Percentiles rank a stretch among this genome's conserved stretches.
phyloP scores from a whole-genome alignment of 441 rosid species.

The Corymbia calophylla region DNA sequence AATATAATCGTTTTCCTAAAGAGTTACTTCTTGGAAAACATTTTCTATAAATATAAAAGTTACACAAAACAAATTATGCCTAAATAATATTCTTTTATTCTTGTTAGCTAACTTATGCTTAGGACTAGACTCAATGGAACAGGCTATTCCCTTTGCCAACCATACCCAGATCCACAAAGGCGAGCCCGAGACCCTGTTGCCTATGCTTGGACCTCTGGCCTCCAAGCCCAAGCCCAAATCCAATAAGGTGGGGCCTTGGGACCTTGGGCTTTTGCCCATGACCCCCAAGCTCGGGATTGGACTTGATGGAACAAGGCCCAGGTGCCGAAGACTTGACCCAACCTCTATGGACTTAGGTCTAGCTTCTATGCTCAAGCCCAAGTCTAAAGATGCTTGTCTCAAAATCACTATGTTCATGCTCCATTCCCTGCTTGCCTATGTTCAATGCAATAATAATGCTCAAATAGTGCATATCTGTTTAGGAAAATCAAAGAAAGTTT shows the following conservation, averaged over 20 bases:
- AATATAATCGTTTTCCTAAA: too few relatives aligned
- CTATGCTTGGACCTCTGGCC: rapidly evolving
- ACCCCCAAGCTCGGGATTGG: rapidly evolving
- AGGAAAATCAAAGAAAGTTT: background rate
- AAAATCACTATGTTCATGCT: rapidly evolving
- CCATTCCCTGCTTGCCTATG: rapidly evolving
- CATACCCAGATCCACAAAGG: background rate
- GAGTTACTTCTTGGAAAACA: too few relatives aligned
- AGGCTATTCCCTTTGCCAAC: background rate
- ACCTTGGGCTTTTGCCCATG: rapidly evolving
- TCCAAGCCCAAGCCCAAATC: background rate
- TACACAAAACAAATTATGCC: too few relatives aligned
- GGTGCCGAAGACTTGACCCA: rapidly evolving
- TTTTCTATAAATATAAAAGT: too few relatives aligned
- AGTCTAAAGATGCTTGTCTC: background rate
- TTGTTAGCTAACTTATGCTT: too few relatives aligned
- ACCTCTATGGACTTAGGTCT: background rate
- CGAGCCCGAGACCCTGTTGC: background rate
- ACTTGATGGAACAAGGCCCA: rapidly evolving
- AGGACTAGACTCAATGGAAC: background rate
- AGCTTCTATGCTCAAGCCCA: rapidly evolving
- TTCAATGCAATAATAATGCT: background rate
- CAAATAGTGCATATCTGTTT: rapidly evolving
- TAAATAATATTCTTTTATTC: too few relatives aligned
- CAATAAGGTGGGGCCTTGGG: rapidly evolving